Conservation (phyloP, 192 early-diverging fungal genomes). For the Umbelopsis isabellina region DNA sequence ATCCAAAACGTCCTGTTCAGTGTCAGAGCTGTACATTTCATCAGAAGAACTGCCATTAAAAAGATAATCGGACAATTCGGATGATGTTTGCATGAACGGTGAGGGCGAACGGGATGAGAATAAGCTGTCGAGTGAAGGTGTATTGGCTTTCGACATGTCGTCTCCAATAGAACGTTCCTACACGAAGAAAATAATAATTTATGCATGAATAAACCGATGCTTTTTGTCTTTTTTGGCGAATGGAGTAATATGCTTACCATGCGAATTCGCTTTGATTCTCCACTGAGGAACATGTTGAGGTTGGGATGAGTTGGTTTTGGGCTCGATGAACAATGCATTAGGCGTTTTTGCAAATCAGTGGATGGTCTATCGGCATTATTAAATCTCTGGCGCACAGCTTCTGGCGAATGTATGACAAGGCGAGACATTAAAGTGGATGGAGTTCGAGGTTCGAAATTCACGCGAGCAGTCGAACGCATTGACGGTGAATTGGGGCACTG, state of each 20-base stretch:
- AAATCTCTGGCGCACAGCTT: conserved; percentile 16
- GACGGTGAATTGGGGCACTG: conserved; percentile 21
- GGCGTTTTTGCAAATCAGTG: conserved; percentile 16
- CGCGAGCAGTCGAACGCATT: conserved; percentile 2
- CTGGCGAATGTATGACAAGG: conserved; percentile 12
- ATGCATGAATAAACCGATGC: background rate
- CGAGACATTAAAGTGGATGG: conserved; percentile 20
- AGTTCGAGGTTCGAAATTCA: conserved; percentile 13
- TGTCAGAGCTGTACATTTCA: conserved; percentile 18
- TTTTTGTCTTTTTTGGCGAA: background rate
- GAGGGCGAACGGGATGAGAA: conserved; percentile 19
- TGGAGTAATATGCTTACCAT: background rate
- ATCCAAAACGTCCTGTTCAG: conserved; percentile 1
- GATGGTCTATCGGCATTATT: conserved; percentile 22
- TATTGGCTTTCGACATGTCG: background rate
- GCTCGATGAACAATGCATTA: conserved; percentile 7
- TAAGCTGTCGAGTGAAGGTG: background rate
- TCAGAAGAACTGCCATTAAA: conserved; percentile 4
- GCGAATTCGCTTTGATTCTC: conserved; percentile 13
- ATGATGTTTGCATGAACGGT: conserved; percentile 4
- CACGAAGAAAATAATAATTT: background rate
- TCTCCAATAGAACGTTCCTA: conserved; percentile 1
- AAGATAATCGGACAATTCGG: background rate
- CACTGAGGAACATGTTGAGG: conserved; percentile 10
- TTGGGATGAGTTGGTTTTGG: conserved; percentile 11